Evolutionary conservation across 129 eudicot species (phyloP), one percentile per base, ranked within the genome.

Genomic region (Escallonia herrerae): DNA sequence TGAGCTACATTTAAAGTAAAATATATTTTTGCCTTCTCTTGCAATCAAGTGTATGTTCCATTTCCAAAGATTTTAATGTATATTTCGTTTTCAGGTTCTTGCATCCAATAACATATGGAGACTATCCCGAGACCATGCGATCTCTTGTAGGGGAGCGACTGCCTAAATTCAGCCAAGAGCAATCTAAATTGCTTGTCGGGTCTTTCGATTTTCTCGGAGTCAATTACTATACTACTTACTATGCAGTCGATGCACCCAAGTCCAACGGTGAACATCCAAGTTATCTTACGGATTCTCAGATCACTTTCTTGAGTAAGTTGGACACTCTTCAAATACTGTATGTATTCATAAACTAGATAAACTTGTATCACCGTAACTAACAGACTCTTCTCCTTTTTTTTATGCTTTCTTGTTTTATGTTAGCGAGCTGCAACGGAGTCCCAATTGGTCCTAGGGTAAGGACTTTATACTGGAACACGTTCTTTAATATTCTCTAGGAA

Each of bases 181-280:
- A 80, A 37, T 43, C 61, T 5, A 43, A 51, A 33, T 41, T 63
- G 72, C 43, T 80, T 11, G 71, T 71, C 38, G 76, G 75, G 8
- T 81, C 85, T 0, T 39, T 42, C 4, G 84, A 75, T 60, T 81
- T 76, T 55, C 59, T 81, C 3, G 86, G 86, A 8, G 3, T 81
- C n/a, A 81, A 76, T 56, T 72, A 76, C 49, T 81, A 76, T 50
- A 68, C 72, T 4, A 64, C 76, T 49, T 43, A 45, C 8, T 81
- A 76, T 60, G 86, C 82, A 8, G 40, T 68, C 2, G 1, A 60
- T 44, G 38, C 41, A 1, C 76, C 58, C 3, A 49, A 47, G 2
- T 7, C 12, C 22, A 52, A 15, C 8, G 41, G 65, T 5, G 44
- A 15, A 1, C 67, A 62, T 39, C 63, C 58, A 37, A 72, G 71